These are phyloP conservation scores for Phytophthora citricola DNA, from an alignment of 352 stramenopile genomes.

Conservation along the genomic window DNA sequence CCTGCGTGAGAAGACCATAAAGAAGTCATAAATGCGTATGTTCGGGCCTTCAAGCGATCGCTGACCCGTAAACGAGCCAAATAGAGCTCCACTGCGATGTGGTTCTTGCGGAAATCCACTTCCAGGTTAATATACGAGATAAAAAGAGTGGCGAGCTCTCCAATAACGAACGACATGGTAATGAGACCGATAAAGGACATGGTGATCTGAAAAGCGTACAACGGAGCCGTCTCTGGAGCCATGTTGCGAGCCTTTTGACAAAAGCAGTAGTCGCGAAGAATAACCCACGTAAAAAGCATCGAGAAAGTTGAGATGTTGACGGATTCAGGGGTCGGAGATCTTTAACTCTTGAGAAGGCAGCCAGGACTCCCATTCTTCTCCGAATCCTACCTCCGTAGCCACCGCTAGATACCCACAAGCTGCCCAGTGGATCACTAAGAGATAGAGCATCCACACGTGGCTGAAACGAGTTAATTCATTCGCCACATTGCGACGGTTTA, in stretches of 20 bases:
- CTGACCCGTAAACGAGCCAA: constrained; percentile 46
- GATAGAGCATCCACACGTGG: constrained; percentile 57
- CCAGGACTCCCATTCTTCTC: constrained; percentile 57
- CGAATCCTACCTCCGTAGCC: constrained; percentile 45
- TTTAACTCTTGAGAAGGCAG: constrained; percentile 44
- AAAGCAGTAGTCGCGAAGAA: constrained; percentile 60
- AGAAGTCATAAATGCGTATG: constrained; percentile 53
- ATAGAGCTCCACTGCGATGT: constrained; percentile 59
- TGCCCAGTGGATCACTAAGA: constrained; percentile 63
- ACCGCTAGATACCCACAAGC: constrained; percentile 61
- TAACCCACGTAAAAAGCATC: constrained; percentile 49
- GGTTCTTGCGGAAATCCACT: constrained; percentile 66
- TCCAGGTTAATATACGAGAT: constrained; percentile 65
- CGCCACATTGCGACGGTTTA: constrained; percentile 57
- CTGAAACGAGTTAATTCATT: constrained; percentile 57
- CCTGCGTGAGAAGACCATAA: constrained; percentile 66
- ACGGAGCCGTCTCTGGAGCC: constrained; percentile 21
- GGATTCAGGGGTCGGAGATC: constrained; percentile 31
- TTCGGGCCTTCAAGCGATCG: constrained; percentile 35
- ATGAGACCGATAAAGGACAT: constrained; percentile 55
- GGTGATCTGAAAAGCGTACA: constrained; percentile 54
- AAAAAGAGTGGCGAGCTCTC: constrained; percentile 60
- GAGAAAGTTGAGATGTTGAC: constrained; percentile 25
- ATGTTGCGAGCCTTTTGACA: constrained; percentile 50
- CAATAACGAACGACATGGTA: constrained; percentile 64